Base-by-base conservation (phyloP, 2,329 filamentous ascomycete species). In the Cladosporium sp. region DNA sequence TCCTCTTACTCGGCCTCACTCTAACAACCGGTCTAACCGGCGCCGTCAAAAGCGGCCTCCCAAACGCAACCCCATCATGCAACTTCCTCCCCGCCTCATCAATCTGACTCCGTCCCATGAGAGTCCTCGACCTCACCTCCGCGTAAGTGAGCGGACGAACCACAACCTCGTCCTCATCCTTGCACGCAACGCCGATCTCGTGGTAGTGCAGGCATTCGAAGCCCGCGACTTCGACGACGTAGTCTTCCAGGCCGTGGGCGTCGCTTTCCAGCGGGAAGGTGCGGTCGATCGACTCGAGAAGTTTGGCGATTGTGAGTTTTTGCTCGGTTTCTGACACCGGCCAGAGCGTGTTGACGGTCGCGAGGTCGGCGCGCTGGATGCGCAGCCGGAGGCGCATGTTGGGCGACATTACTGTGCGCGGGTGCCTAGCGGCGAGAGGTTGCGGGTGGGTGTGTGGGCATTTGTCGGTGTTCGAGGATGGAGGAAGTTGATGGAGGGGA, bases 131-230 rank as follows among this genome's bases (percentile, higher is more conserved):
- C 61, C 83, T 82, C 7, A 93, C 70, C 65, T 97, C 92, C 38
- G 84, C 80, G 19, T 80, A 83, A 49, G 86, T 77, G 32, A 96
- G 79, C 9, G 89, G 84, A 43, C 89, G 86, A 57, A 96, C 90
- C 43, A 87, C 75, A 50, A 96, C 80, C 67, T 91, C 82, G 61
- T 96, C 91, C 49, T 93, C 89, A 45, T 92, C 85, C 58, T 88
- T 86, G 52, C 96, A 73, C 8, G 93, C 74, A 39, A 79, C 78
- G 12, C 76, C 74, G 5, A 95, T 78, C 17, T 80, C 76, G 65
- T 89, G 85, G 61, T 89, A 97, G 70, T 96, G 92, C 51, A 96
- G 71, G 61, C 89, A 93, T 70, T 97, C 92, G 58, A 88, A 96
- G 40, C 80, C 83, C 15, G 70, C 73, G 3, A 96, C 77, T 68